Percentiles rank a stretch among this genome's conserved stretches.
Evolutionary conservation across 2,329 filamentous ascomycete species (phyloP).

Genomic region (Chaetothyriales sp.): DNA sequence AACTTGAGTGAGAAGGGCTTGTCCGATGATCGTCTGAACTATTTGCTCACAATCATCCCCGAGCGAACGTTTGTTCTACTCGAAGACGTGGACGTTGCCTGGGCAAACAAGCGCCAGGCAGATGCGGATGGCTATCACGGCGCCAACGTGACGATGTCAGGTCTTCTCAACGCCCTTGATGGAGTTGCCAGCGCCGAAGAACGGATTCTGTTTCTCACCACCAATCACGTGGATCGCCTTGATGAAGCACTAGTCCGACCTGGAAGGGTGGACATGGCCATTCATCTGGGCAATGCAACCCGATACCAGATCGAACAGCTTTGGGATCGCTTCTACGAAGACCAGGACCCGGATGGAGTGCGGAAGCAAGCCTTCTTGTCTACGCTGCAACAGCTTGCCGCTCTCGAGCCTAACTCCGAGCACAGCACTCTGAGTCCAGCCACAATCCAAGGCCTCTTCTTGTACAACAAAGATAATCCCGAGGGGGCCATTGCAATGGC

Average conservation of each 20-base stretch:
- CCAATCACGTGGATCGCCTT: conserved; percentile 73
- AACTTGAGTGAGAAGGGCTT: conserved; percentile 81
- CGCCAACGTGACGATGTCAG: conserved; percentile 85
- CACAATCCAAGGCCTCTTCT: conserved; percentile 80
- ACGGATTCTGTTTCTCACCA: conserved; percentile 82
- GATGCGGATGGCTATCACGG: conserved; percentile 74
- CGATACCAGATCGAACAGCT: conserved; percentile 69
- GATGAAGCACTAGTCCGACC: conserved; percentile 82
- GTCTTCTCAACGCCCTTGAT: conserved; percentile 70
- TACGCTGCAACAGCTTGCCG: conserved; percentile 36
- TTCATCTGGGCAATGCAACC: conserved; percentile 76
- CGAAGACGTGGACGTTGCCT: conserved; percentile 85
- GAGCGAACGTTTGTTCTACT: conserved; percentile 67
- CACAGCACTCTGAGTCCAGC: conserved; percentile 29
- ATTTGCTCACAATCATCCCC: conserved; percentile 71
- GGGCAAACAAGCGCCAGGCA: conserved; percentile 61
- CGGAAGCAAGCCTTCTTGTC: conserved; percentile 55
- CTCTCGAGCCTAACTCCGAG: neutral
- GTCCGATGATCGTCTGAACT: conserved; percentile 76
- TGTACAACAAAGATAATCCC: conserved; percentile 88
- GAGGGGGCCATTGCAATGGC: conserved; percentile 73
- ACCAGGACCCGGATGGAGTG: conserved; percentile 51
- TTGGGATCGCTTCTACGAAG: conserved; percentile 91
- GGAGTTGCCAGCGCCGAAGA: conserved; percentile 92
- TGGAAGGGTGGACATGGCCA: conserved; percentile 83